Evolutionary conservation across 768 basidiomycete species (phyloP).

Genomic region (Phylloporus sp.): DNA sequence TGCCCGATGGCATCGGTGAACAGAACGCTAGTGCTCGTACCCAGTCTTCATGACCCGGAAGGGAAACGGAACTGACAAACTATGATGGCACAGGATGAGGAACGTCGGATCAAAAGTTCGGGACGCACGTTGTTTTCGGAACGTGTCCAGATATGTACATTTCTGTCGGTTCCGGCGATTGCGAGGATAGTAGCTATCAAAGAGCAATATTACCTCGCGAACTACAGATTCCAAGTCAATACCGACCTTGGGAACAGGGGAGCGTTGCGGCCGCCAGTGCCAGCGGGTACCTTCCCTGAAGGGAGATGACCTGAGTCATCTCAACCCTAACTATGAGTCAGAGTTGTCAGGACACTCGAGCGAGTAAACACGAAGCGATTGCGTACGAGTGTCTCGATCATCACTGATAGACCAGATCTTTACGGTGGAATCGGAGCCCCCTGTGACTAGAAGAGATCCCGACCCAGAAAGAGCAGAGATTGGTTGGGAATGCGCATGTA

Average conservation of each 20-base stretch:
- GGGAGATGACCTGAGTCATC: conserved; percentile 53
- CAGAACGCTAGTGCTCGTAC: conserved; percentile 75
- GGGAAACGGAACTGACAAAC: conserved; percentile 56
- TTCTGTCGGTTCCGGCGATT: conserved; percentile 74
- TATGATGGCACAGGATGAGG: conserved; percentile 18
- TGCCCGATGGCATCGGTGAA: conserved; percentile 24
- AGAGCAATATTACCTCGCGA: background rate
- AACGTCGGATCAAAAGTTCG: conserved; percentile 1
- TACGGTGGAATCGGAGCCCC: conserved; percentile 75
- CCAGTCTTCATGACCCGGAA: conserved; percentile 96
- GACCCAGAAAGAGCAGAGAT: conserved; percentile 62
- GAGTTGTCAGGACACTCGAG: conserved; percentile 5
- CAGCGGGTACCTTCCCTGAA: conserved; percentile 72
- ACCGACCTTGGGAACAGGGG: conserved; percentile 62
- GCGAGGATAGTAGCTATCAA: conserved; percentile 63
- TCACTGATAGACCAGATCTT: conserved; percentile 61
- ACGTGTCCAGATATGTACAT: conserved; percentile 72
- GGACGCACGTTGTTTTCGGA: conserved; percentile 50
- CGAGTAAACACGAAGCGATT: background rate
- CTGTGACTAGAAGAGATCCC: conserved; percentile 56
- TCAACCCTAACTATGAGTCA: conserved; percentile 31
- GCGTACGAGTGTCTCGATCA: conserved; percentile 29
- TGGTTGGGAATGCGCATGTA: conserved; percentile 62
- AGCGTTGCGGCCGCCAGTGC: conserved; percentile 59
- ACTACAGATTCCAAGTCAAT: conserved; percentile 7